These are phyloP conservation scores for Geotrichum phurueaensis DNA, from an alignment of 1,139 yeast genomes.

Conservation along the genomic window DNA sequence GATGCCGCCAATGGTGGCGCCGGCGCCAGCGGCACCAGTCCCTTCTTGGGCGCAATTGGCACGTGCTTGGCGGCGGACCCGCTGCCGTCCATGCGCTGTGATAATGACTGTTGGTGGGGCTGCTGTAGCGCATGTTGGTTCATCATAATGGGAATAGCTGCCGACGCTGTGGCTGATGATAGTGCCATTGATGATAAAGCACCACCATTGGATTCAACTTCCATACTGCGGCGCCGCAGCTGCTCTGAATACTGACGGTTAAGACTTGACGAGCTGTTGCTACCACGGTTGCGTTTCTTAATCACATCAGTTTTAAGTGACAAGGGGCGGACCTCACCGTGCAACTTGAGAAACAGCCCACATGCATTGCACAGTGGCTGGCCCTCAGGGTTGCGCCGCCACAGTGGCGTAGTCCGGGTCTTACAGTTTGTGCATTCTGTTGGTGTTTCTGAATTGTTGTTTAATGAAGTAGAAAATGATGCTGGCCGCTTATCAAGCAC, in stretches of 20 bases:
- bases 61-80: conserved; percentile 7
- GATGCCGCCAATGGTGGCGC: conserved; percentile 2
- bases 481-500: conserved; percentile 2
- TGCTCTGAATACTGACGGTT: background rate
- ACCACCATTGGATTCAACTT: background rate
- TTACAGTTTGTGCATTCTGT: conserved; percentile 71
- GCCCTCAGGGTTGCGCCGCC: conserved; percentile 89
- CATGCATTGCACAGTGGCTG: conserved; percentile 91
- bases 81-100: background rate
- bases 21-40: conserved; percentile 6
- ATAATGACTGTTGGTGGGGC: background rate
- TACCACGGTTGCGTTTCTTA: conserved; percentile 52
- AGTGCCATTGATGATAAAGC: conserved; percentile 15
- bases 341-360: conserved; percentile 79
- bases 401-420: conserved; percentile 83
- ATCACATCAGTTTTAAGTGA: conserved; percentile 85
- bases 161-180: conserved; percentile 14
- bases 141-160: conserved; percentile 15
- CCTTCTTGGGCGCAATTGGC: conserved; percentile 15
- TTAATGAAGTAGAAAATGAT: conserved; percentile 7
- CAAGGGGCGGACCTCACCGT: conserved; percentile 85
- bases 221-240: background rate
- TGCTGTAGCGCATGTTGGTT: background rate
- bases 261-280: background rate
- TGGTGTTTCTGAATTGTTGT: conserved; percentile 12